Percentiles rank a stretch among this genome's conserved stretches.
Conservation (phyloP, 345 rosid species). For the Microcos paniculata region DNA sequence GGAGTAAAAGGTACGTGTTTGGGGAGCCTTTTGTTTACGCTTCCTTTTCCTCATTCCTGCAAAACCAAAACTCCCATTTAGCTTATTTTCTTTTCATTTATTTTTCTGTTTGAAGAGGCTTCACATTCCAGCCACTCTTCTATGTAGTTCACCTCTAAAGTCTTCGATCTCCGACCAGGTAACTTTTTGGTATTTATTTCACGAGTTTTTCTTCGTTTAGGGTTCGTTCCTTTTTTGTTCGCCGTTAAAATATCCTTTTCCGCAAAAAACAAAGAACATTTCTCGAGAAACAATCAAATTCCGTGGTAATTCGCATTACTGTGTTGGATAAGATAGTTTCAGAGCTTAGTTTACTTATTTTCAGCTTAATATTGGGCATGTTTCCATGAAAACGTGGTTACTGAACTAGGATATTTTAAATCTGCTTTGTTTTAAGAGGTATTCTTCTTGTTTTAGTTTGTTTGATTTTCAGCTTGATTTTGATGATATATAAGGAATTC, state of each 20-base stretch:
- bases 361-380: background rate
- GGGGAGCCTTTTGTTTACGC: background rate
- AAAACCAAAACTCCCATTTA: background rate
- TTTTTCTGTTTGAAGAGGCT: background rate
- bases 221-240: background rate
- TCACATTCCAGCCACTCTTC: background rate
- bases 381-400: background rate
- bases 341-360: background rate
- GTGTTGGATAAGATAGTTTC: background rate
- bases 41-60: background rate
- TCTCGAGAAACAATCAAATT: background rate
- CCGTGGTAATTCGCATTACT: background rate
- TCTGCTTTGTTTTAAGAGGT: background rate
- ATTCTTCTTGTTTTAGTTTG: background rate
- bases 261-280: background rate
- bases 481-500: background rate
- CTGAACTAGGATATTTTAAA: background rate
- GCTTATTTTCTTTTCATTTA: background rate
- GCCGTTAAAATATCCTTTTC: background rate
- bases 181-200: background rate
- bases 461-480: background rate
- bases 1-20: background rate
- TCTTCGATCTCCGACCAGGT: slow-evolving; percentile 14
- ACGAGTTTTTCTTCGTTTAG: background rate
- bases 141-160: slow-evolving; percentile 8